Evolutionary conservation across 495 filamentous ascomycete species (phyloP), one percentile per base, ranked within the genome.

Genomic region (Gamarada debralockiae): DNA sequence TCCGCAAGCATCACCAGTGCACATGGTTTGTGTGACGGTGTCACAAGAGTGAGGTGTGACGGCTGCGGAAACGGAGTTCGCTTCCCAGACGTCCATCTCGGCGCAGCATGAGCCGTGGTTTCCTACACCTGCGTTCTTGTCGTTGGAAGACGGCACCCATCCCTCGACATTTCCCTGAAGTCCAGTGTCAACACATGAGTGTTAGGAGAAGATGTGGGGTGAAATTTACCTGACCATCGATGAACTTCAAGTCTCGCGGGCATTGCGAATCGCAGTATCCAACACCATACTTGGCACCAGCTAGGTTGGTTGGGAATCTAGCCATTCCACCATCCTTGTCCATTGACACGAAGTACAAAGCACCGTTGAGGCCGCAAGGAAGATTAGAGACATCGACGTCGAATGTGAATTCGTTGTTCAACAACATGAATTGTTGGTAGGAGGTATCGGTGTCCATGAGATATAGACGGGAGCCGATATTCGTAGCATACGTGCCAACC

Each of bases 201-300:
- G 3, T 4, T 24, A 13, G 3, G 22, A 31, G 3, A 3, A 8
- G 44, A 24, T 31, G 7, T 43, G 54, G 20, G 8, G 8, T 25
- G 13, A 48, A 29, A 43, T 64, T 42, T 53, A 76, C 72, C 65
- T 77, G 63, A n/a, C 83, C 85, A 57, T 85, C 75, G 66, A 87
- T 85, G 68, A 88, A 90, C 56, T 81, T 82, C 48, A 84, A 61
- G 54, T 83, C 81, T 13, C 71, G 70, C 0, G 79, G 80, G 60
- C 86, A 89, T 67, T 89, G 86, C 7, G 83, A 78, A 66, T 89
- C 86, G 55, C 86, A 89, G 65, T 89, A 89, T 0, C 85, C 85
- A 1, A 83, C 84, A 14, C 86, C 86, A 48, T 85, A 87, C 41
- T 73, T 74, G 36, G 86, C 85, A 42, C 85, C 86, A 3, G 84